phyloP scores from a whole-genome alignment of 208 protist genomes.

The Angomonas ambiguus region DNA sequence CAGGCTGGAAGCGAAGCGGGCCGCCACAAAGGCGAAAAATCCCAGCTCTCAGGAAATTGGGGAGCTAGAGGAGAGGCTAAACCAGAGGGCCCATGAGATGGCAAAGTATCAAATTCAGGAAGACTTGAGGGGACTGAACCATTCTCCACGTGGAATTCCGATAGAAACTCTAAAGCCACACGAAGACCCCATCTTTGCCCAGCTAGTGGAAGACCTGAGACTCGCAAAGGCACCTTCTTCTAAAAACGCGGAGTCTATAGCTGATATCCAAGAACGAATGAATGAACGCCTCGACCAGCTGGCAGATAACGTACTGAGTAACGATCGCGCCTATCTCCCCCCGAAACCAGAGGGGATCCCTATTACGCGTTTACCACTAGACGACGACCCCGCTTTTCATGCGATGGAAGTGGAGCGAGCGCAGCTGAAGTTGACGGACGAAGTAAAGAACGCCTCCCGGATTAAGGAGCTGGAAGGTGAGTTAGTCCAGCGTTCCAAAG shows the following conservation, averaged over 20 bases:
- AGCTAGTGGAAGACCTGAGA: conserved; percentile 54
- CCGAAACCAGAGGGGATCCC: conserved; percentile 49
- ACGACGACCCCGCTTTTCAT: conserved; percentile 47
- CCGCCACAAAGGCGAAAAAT: conserved; percentile 45
- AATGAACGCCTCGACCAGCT: conserved; percentile 58
- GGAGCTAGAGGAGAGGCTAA: conserved; percentile 65
- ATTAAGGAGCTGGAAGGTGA: conserved; percentile 50
- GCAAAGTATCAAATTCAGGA: conserved; percentile 49
- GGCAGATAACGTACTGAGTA: conserved; percentile 44
- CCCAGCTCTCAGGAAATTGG: conserved; percentile 26
- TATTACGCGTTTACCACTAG: conserved; percentile 47
- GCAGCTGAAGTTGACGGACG: conserved; percentile 47
- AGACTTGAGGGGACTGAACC: conserved; percentile 43
- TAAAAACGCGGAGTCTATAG: conserved; percentile 15
- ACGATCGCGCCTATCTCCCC: conserved; percentile 60
- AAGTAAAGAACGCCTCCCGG: conserved; percentile 39
- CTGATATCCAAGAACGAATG: conserved; percentile 46
- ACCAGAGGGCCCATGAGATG: conserved; percentile 54
- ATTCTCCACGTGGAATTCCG: conserved; percentile 40
- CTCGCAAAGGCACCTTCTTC: conserved; percentile 28
- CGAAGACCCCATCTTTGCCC: conserved; percentile 46
- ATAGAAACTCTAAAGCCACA: conserved; percentile 46
- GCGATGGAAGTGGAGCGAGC: conserved; percentile 56
- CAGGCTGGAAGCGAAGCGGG: conserved; percentile 54
- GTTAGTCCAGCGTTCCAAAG: conserved; percentile 41